Evolutionary conservation across 2,329 filamentous ascomycete species (phyloP).

Genomic region (Cordyceps farinosa): DNA sequence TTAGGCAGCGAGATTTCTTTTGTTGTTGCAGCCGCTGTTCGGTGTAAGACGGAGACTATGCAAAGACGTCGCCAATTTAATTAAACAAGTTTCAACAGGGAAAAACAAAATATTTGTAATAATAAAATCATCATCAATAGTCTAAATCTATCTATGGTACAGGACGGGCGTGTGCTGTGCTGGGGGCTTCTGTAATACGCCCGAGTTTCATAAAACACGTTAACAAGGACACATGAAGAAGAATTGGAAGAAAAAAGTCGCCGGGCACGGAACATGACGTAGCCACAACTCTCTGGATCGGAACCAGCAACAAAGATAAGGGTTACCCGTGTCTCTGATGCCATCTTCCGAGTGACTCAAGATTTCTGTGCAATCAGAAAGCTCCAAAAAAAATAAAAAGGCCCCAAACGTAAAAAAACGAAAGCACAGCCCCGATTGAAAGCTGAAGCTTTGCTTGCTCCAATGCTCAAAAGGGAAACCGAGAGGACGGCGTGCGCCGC

Average conservation of each 20-base stretch:
- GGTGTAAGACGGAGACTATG: not conserved
- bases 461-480: not conserved
- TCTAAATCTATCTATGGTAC: conserved; percentile 8
- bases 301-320: no score
- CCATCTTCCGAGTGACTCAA: no score
- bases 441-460: not conserved
- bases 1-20: conserved; percentile 6
- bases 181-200: conserved; percentile 7
- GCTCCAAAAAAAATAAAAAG: no score
- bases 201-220: conserved; percentile 6
- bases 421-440: conserved; percentile 4
- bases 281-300: not conserved
- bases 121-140: not conserved
- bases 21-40: not conserved
- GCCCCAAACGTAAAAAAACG: not conserved
- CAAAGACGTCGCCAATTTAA: not conserved
- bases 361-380: no score
- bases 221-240: not conserved
- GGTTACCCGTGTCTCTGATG: no score
- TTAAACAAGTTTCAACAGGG: no score
- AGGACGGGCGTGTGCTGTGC: no score
- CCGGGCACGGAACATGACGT: not conserved
- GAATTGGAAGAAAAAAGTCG: not conserved
- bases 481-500: not conserved
- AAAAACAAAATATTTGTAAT: not conserved